A percentile compares a stretch with the other conserved stretches of the same genome.
Evolutionary conservation across 768 basidiomycete genomes (phyloP).

Genomic region (Hericium coralloides): DNA sequence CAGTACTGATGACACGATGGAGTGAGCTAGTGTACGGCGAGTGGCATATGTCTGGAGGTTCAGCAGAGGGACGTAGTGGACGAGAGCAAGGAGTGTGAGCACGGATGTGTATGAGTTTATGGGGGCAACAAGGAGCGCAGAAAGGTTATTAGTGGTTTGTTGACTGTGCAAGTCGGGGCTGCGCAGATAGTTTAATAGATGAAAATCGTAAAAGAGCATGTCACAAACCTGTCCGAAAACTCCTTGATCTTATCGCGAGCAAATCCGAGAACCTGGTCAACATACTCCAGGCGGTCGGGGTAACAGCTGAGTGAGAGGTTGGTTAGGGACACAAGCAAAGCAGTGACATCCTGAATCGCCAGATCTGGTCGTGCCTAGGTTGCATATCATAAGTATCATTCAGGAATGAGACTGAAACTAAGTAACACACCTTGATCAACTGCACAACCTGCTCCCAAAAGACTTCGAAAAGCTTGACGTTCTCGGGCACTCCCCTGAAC

Average conservation of each 20-base stretch:
- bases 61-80: constrained; percentile 79
- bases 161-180: constrained; percentile 86
- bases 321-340: constrained; percentile 87
- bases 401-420: background rate
- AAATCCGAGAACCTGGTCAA: constrained; percentile 91
- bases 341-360: constrained; percentile 96
- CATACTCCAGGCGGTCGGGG: constrained; percentile 93
- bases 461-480: constrained; percentile 94
- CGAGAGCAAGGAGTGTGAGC: constrained; percentile 93
- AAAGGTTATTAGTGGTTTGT: constrained; percentile 84
- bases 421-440: constrained; percentile 74
- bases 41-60: constrained; percentile 83
- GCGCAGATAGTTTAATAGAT: constrained; percentile 2
- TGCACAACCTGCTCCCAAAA: constrained; percentile 99
- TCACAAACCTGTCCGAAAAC: constrained; percentile 61
- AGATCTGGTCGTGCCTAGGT: constrained; percentile 89
- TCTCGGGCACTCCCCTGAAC: constrained; percentile 91
- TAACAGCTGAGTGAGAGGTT: constrained; percentile 96
- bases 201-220: background rate
- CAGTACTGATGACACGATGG: constrained; percentile 86
- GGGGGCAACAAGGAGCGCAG: constrained; percentile 84
- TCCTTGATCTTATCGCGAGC: constrained; percentile 82
- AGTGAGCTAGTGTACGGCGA: constrained; percentile 87
- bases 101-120: constrained; percentile 96
- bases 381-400: background rate